Evolutionary conservation across 495 filamentous ascomycete species (phyloP), one percentile per base, ranked within the genome.

Genomic region (Neurospora sp.): DNA sequence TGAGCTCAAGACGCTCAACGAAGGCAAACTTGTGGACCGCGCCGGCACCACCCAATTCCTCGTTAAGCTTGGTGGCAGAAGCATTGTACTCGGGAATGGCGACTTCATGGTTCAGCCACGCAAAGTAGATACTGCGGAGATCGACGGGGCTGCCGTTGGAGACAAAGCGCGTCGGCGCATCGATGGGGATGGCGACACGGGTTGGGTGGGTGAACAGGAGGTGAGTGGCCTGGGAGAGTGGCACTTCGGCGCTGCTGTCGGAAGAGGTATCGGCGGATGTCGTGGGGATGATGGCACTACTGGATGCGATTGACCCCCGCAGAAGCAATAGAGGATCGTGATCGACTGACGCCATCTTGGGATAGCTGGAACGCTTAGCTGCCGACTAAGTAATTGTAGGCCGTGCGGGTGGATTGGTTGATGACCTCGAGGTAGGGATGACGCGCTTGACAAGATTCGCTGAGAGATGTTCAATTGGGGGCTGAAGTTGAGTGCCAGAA

Each of bases 71-170:
- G 78, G 92, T 88, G 27, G 92, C 92, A 8, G 90, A 89, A 65
- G 90, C 88, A 81, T 98, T 94, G 85, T 98, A 98, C 72, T 94
- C 93, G 9, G 91, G 90, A 78, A 97, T 93, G 44, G 90, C 87
- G 72, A 89, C 87, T 84, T 98, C 94, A 79, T 93, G 93, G 80
- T 97, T 95, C 79, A 91, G 86, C 92, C 93, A 99, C 70, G 93
- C 92, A 74, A 98, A 96, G 82, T 93, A 97, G 83, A 98, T 94
- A 81, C 90, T 93, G 80, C 96, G 93, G 45, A 99, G 87, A 79
- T 97, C 92, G 74, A 98, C 90, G 1, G 92, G 85, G 59, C 89
- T 88, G 71, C 77, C 74, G 45, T 86, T 83, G 42, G 88, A 87
- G 69, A 90, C 84, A 85, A 98, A 98, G 73, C 96, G 93, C 53